Evolutionary conservation across 192 early-diverging fungal genomes (phyloP).

Genomic region (Geosiphon pyriformis): DNA sequence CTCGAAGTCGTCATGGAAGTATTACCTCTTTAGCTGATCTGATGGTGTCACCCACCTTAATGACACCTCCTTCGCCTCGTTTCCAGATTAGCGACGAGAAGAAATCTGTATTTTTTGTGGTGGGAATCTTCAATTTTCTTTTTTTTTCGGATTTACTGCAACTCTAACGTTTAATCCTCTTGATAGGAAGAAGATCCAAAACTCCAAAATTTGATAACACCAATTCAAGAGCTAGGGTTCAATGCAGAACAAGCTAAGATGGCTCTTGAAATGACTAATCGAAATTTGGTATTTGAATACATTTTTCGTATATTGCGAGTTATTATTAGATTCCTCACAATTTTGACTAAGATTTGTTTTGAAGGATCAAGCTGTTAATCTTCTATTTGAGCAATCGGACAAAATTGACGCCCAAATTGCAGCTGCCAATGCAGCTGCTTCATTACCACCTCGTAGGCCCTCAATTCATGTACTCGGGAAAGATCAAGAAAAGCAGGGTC

Average conservation of each 20-base stretch:
- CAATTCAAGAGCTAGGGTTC: slow-evolving; percentile 71
- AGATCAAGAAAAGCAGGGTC: slow-evolving; percentile 22
- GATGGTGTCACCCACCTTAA: slow-evolving; percentile 4
- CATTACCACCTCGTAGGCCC: slow-evolving; percentile 29
- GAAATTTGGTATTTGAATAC: slow-evolving; percentile 41
- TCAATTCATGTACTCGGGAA: slow-evolving; percentile 18
- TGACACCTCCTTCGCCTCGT: slow-evolving; percentile 2
- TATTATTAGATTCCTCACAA: neutral
- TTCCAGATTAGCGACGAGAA: slow-evolving; percentile 12
- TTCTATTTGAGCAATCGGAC: slow-evolving; percentile 55
- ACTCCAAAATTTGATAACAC: slow-evolving; percentile 33
- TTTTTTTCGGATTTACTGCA: neutral
- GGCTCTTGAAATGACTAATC: slow-evolving; percentile 49
- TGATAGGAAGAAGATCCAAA: slow-evolving; percentile 28
- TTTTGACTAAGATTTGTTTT: neutral
- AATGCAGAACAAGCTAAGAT: slow-evolving; percentile 50
- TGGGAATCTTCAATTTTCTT: neutral
- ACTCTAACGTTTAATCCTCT: neutral
- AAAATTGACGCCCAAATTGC: slow-evolving; percentile 43
- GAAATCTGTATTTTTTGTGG: slow-evolving; percentile 8
- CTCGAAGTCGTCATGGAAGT: slow-evolving; percentile 12
- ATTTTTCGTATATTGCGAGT: neutral
- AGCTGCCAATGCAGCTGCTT: slow-evolving; percentile 17
- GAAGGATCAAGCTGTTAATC: slow-evolving; percentile 52
- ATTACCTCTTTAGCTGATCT: slow-evolving; percentile 14